phyloP scores from a whole-genome alignment of 306 rosid species.

The Cyamopsis tetragonoloba region DNA sequence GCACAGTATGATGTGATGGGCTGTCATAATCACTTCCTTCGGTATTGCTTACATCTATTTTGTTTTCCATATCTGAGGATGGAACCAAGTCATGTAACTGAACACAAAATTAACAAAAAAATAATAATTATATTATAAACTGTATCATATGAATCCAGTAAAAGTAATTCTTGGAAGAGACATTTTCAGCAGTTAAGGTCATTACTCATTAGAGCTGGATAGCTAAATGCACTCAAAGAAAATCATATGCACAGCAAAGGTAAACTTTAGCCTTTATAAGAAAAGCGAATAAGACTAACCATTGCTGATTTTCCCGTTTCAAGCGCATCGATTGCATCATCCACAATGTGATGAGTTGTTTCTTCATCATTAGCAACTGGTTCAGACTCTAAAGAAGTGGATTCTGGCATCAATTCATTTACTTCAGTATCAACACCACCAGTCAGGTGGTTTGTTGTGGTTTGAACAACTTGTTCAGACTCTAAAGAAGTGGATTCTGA shows the following conservation, averaged over 20 bases:
- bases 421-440: neutral
- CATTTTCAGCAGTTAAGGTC: neutral
- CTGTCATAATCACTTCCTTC: slow-evolving; percentile 30
- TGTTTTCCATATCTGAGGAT: slow-evolving; percentile 35
- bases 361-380: slow-evolving; percentile 27
- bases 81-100: slow-evolving; percentile 36
- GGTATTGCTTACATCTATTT: neutral
- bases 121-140: slow-evolving; percentile 25
- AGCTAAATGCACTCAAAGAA: slow-evolving; percentile 8
- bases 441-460: neutral
- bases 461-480: neutral
- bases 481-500: slow-evolving; percentile 15
- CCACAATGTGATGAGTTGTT: slow-evolving; percentile 1
- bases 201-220: neutral
- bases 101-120: slow-evolving; percentile 21
- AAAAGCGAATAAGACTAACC: slow-evolving; percentile 31
- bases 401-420: neutral
- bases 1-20: slow-evolving; percentile 14
- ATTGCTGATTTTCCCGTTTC: slow-evolving; percentile 14
- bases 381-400: slow-evolving; percentile 22
- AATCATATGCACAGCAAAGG: neutral
- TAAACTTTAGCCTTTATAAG: neutral
- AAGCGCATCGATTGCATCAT: slow-evolving; percentile 33
- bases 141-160: neutral
- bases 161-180: neutral